Conservation (phyloP, 108 stramenopile species). For the Mediolabrus comicus region DNA sequence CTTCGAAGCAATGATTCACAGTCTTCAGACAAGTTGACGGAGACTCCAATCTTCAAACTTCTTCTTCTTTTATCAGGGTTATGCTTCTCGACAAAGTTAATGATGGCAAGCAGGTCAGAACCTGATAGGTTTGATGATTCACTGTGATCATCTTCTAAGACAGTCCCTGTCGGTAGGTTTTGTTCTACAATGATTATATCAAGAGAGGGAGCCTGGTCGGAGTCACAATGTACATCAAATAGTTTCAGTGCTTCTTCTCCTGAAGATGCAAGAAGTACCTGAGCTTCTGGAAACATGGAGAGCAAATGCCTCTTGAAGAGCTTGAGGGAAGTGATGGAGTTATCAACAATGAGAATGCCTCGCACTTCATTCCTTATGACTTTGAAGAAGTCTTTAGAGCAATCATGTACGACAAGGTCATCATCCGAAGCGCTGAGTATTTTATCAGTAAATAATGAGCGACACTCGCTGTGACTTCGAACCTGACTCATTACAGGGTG, state of each 20-base stretch:
- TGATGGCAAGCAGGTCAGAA: not conserved
- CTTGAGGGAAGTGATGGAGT: not conserved
- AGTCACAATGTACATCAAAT: not conserved
- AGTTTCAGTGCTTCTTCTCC: conserved; percentile 25
- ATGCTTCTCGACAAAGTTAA: not conserved
- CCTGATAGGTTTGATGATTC: not conserved
- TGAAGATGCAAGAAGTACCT: conserved; percentile 2
- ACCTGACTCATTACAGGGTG: conserved; percentile 7
- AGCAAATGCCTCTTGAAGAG: conserved; percentile 15
- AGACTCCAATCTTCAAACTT: conserved; percentile 35
- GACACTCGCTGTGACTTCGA: conserved; percentile 9
- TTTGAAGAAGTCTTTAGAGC: conserved; percentile 19
- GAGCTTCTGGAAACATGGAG: conserved; percentile 36
- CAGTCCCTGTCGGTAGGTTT: not conserved
- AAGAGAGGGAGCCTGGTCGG: not conserved
- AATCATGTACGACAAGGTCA: conserved; percentile 29
- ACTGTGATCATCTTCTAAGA: not conserved
- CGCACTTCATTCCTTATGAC: conserved; percentile 16
- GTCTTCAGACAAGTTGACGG: conserved; percentile 23
- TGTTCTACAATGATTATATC: conserved; percentile 38
- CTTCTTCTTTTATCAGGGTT: not conserved
- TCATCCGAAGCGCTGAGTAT: conserved; percentile 31
- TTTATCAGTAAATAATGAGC: conserved; percentile 36
- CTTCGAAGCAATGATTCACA: conserved; percentile 20
- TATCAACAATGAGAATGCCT: conserved; percentile 30